Conservation (phyloP, 306 rosid genomes). For the Quercus parvula region DNA sequence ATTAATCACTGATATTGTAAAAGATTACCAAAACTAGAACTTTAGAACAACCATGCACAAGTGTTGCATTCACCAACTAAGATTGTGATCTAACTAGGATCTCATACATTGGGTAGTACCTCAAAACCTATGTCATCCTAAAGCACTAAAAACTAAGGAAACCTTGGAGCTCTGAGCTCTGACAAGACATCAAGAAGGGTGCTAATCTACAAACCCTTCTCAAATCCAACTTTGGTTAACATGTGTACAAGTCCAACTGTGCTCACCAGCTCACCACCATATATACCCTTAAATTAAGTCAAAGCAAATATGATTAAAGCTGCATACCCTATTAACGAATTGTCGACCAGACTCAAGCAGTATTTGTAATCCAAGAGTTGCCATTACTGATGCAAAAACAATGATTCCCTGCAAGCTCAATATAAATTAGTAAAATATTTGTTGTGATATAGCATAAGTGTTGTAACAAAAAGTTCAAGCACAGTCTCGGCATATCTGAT, state of each 20-base stretch:
- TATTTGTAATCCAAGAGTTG: slow-evolving; percentile 88
- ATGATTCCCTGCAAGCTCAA: slow-evolving; percentile 64
- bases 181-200: background rate
- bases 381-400: slow-evolving; percentile 87
- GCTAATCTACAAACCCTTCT: background rate
- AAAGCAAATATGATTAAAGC: background rate
- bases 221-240: background rate
- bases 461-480: too few relatives aligned
- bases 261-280: background rate
- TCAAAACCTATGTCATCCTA: background rate
- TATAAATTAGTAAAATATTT: background rate
- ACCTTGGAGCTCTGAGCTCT: background rate
- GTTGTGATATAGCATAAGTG: background rate
- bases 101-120: too few relatives aligned
- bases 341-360: slow-evolving; percentile 74
- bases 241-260: background rate
- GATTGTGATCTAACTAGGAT: too few relatives aligned
- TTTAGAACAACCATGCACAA: background rate
- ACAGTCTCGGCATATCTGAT: too few relatives aligned
- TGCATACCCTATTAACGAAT: slow-evolving; percentile 52
- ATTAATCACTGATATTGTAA: too few relatives aligned
- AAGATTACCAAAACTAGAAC: too few relatives aligned
- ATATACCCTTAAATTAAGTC: background rate
- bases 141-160: background rate
- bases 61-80: background rate